Base-by-base conservation (phyloP, 2,329 filamentous ascomycete species). In the Magnaporthiopsis rhizophila region DNA sequence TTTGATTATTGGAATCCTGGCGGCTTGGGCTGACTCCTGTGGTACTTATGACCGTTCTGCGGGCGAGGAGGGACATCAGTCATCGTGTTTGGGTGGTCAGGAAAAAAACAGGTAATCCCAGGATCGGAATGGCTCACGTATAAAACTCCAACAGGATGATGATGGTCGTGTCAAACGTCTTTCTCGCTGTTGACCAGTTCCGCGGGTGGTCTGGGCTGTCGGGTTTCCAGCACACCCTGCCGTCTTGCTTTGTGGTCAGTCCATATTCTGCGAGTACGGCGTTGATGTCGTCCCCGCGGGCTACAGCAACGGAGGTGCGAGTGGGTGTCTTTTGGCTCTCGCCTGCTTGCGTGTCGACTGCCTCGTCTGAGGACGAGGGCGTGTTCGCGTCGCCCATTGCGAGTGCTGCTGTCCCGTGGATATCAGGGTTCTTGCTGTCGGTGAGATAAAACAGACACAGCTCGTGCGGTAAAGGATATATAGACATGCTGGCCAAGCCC, bases 71-170 rank as follows among this genome's bases (percentile, higher is more conserved):
- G 56, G 28, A 28, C 12, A 58, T 58, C 56, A 30, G 34, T 3
- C 28, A 36, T 13, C 15, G 56, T n/a, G 13, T 36, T 38, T 12
- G n/a, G 21, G 34, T n/a, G 26, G 26, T 30, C 58, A n/a, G 28
- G n/a, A n/a, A 30, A n/a, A 34, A 30, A 5, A 13, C 8, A 30
- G 28, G 50, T 3, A 45, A n/a, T n/a, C n/a, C n/a, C n/a, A n/a
- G n/a, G n/a, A n/a, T n/a, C n/a, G n/a, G n/a, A n/a, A n/a, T n/a
- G n/a, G n/a, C n/a, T 65, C 45, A 69, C 69, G 68, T 70, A 36
- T 68, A 71, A 18, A 70, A 64, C 60, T 71, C 69, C 12, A 71
- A 64, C 13, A 69, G 38, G 11, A 70, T 66, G 15, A 70, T 70
- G 21, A 69, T 34, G 1, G 65, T 62, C 3, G 65, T 69, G 53